A percentile compares a stretch with the other conserved stretches of the same genome.
These are phyloP conservation scores for Cadophora sp. DNA, from an alignment of 2,329 filamentous ascomycete genomes.

Conservation along the genomic window DNA sequence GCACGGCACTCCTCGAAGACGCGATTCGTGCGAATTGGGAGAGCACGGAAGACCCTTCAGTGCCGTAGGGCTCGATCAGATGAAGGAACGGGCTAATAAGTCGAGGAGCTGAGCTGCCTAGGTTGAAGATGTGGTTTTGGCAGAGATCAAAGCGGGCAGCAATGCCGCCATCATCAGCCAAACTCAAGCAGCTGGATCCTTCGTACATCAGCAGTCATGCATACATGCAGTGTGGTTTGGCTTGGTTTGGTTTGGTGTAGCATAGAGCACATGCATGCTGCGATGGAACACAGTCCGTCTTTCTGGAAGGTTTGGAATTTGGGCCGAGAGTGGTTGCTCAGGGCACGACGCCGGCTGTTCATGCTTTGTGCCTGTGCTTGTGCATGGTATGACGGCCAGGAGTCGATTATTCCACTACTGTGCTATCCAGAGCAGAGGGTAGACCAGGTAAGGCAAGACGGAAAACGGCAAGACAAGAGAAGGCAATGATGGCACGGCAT, in stretches of 20 bases:
- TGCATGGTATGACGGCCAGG: background rate
- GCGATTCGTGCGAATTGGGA: background rate
- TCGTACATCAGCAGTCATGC: too few species aligned
- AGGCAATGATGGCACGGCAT: background rate
- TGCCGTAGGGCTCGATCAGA: slow-evolving; percentile 7
- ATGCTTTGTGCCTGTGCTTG: slow-evolving; percentile 5
- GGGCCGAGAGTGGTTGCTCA: background rate
- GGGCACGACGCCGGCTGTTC: background rate
- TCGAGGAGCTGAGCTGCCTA: background rate
- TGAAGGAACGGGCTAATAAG: background rate
- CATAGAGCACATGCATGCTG: background rate
- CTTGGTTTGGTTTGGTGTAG: background rate
- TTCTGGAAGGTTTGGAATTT: slow-evolving; percentile 11
- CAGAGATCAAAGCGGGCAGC: slow-evolving; percentile 8
- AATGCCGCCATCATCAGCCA: slow-evolving; percentile 4
- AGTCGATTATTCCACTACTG: background rate
- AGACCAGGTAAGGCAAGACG: background rate
- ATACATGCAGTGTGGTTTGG: background rate
- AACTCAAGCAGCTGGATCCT: background rate
- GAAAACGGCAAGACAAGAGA: background rate
- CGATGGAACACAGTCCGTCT: background rate
- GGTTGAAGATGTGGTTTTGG: background rate
- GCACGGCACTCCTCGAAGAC: slow-evolving; percentile 4
- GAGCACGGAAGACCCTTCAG: background rate
- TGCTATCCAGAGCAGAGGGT: background rate